These are phyloP conservation scores for Polychytrium aggregatum DNA, from an alignment of 192 early-diverging fungal species.

Conservation along the genomic window DNA sequence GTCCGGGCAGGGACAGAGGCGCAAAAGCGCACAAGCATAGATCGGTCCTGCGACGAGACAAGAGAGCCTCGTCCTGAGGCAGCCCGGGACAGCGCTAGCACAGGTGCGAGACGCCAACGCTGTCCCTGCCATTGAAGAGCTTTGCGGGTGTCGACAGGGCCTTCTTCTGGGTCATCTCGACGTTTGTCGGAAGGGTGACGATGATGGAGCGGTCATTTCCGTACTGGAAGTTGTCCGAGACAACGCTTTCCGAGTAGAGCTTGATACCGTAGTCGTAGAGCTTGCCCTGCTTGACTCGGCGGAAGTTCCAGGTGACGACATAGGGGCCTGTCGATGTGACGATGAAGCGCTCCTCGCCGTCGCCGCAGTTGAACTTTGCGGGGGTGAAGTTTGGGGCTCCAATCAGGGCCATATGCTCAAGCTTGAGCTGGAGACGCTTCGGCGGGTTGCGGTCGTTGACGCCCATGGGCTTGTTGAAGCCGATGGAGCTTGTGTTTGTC, in stretches of 20 bases:
- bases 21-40: no score
- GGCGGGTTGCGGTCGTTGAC: constrained; percentile 53
- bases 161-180: constrained; percentile 50
- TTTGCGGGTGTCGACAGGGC: constrained; percentile 49
- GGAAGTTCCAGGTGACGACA: constrained; percentile 88
- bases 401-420: constrained; percentile 81
- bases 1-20: no score
- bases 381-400: constrained; percentile 66
- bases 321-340: constrained; percentile 83
- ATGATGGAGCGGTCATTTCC: constrained; percentile 75
- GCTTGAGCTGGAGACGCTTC: constrained; percentile 65
- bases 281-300: constrained; percentile 63
- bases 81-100: no score
- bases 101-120: constrained; percentile 42
- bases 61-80: no score
- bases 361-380: constrained; percentile 77
- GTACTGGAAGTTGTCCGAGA: constrained; percentile 85
- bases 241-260: constrained; percentile 67
- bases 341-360: constrained; percentile 67
- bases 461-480: constrained; percentile 56
- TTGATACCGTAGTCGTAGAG: constrained; percentile 80
- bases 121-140: constrained; percentile 36
- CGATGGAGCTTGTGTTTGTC: constrained; percentile 12
- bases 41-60: no score
- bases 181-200: constrained; percentile 67